Base-by-base conservation (phyloP, 2,329 filamentous ascomycete genomes). In the Akanthomyces uredinophilus region DNA sequence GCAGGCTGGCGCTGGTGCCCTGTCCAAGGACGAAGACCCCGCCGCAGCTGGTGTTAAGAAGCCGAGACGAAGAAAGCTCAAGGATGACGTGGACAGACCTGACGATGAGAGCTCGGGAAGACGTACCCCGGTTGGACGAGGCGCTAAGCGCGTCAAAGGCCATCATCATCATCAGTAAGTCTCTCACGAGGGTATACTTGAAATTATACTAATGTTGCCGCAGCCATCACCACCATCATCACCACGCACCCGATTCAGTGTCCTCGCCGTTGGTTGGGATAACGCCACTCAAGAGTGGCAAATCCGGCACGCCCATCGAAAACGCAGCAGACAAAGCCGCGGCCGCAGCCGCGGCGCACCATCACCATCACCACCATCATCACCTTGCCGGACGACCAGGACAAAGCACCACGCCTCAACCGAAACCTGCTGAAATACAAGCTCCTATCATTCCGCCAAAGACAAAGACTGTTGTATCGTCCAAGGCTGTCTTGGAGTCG, bases 21-120 rank as follows among this genome's bases (percentile, higher is more conserved):
- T 80, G 14, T 79, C 83, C 11, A 84, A 87, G 20, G 84, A 87
- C 29, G 72, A 73, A 10, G 66, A 79, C 66, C 85, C 83, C 44
- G 75, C 74, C 58, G 77, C 68, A 55, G 73, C 68, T 57, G 85
- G 77, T 65, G 71, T 68, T 60, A 84, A 79, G 69, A 80, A 83
- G 50, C 82, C 81, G 47, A 86, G 87, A 70, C 82, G 87, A 62
- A 81, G 90, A 64, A 91, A 92, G 72, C 78, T 87, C 2, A 91
- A 92, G 70, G 90, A 96, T 59, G 92, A 95, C 50, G 89, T 91
- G 4, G 73, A 73, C 35, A 84, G 83, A 65, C 80, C 80, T 37
- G 91, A 86, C 64, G 91, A 95, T 63, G 86, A 85, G 62, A 84
- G 79, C 62, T 83, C 82, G 39, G 87, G 87, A 29, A 79, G 86